Percentiles rank a stretch among this genome's conserved stretches.
Evolutionary conservation across 139 green algal species (phyloP).

Genomic region (Trebouxia sp.): DNA sequence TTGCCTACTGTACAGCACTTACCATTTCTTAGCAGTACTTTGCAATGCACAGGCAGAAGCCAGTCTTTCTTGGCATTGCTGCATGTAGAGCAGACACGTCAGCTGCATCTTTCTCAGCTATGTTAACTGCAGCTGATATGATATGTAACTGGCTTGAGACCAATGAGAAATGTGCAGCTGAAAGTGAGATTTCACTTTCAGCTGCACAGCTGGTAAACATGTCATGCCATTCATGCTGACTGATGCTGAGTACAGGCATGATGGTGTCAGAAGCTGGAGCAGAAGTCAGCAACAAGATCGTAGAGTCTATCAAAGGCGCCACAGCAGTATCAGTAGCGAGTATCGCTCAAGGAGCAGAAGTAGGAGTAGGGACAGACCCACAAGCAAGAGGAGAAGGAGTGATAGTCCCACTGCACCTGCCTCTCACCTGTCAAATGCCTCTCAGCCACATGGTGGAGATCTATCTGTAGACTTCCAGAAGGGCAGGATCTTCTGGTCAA

Average conservation of each 20-base stretch:
- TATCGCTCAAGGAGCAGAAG: not conserved
- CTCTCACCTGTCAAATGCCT: too few species aligned
- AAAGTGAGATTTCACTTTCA: not conserved
- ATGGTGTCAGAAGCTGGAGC: not conserved
- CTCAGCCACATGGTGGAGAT: too few species aligned
- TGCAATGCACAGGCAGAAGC: too few species aligned
- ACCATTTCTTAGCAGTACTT: too few species aligned
- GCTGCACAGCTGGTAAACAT: not conserved
- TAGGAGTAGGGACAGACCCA: not conserved
- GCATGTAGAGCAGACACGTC: too few species aligned
- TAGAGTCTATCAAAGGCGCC: not conserved
- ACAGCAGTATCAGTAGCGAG: not conserved
- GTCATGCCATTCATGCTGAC: not conserved
- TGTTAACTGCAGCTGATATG: too few species aligned
- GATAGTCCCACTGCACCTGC: not conserved
- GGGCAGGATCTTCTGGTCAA: slow-evolving; percentile 23
- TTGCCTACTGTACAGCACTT: too few species aligned
- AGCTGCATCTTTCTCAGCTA: too few species aligned
- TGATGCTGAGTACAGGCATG: not conserved
- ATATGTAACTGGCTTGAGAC: too few species aligned
- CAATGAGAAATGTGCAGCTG: too few species aligned
- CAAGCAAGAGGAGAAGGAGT: not conserved
- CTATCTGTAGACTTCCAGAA: not conserved
- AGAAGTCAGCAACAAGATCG: not conserved
- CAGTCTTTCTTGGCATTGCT: too few species aligned